Evolutionary conservation across 192 early-diverging fungal genomes (phyloP).

Genomic region (Gaertneriomyces semiglobifer): DNA sequence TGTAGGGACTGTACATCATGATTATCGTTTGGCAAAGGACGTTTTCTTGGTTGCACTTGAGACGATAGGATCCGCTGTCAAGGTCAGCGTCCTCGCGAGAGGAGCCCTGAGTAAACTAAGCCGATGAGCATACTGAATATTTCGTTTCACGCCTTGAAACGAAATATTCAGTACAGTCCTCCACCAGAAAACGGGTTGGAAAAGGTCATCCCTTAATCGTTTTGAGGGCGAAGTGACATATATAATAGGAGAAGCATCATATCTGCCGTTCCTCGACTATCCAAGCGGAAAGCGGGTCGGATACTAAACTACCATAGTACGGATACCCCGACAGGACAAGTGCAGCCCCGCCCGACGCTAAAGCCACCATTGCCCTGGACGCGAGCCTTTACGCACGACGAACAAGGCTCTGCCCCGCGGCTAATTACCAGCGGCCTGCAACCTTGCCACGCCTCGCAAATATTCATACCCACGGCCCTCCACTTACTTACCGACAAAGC

Average conservation of each 20-base stretch:
- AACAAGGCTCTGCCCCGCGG: slow-evolving; percentile 1
- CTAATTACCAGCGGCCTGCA: slow-evolving; percentile 4
- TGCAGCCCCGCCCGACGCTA: slow-evolving; percentile 5
- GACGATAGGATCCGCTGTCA: neutral
- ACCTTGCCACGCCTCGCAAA: slow-evolving; percentile 5
- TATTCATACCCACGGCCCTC: slow-evolving; percentile 2
- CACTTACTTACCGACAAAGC: slow-evolving; percentile 2
- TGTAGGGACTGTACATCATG: slow-evolving; percentile 3
- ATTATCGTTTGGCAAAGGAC: neutral
- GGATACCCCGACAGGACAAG: slow-evolving; percentile 4
- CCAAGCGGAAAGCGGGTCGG: slow-evolving; percentile 5
- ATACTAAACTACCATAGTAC: slow-evolving; percentile 4
- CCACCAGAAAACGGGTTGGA: no score
- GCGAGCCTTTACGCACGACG: slow-evolving; percentile 3
- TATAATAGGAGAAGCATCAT: no score
- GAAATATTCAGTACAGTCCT: no score
- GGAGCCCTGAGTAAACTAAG: slow-evolving; percentile 1
- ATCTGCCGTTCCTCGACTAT: slow-evolving; percentile 4
- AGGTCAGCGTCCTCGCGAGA: slow-evolving; percentile 5
- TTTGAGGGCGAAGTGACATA: slow-evolving; percentile 6
- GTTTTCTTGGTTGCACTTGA: neutral
- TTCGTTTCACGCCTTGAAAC: slow-evolving; percentile 3
- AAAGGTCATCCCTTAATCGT: slow-evolving; percentile 2
- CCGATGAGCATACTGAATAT: slow-evolving; percentile 4
- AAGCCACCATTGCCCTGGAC: slow-evolving; percentile 3